Evolutionary conservation across 2,329 filamentous ascomycete genomes (phyloP), one percentile per base, ranked within the genome.

Genomic region (Diaporthe australafricana): DNA sequence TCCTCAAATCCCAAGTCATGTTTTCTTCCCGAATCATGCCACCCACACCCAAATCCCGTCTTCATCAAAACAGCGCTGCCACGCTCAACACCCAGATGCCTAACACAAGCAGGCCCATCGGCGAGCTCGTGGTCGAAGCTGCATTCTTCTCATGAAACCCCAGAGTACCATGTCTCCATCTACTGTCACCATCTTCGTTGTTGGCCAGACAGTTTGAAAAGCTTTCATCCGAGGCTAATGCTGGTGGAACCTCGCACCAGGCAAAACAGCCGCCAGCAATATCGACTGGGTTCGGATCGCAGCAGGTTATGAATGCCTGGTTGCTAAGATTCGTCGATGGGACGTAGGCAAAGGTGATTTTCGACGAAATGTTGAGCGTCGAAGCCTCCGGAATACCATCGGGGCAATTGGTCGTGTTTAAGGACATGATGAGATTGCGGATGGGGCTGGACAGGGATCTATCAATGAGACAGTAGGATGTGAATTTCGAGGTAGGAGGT

Each of bases 231-330:
- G 57, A 63, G 20, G 42, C 27, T n/a, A 45, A 5, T 9, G 17
- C 40, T n/a, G 57, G 27, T 7, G 57, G 57, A 32, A 38, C 57
- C 57, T 63, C 57, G 40, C 57, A 63, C 57, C 57, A 63, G 2
- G 57, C 40, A 22, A 63, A 63, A 22, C 57, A 63, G 25, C 25
- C 20, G 17, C 35, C 27, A 7, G 57, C 42, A 17, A 48, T 20
- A 1, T 14, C 30, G 57, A 63, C 8, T 11, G 30, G 57, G 20
- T 63, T 63, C 16, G 57, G 20, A 8, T 48, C 20, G 27, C 57
- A 63, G 42, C 57, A 48, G 40, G 57, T n/a, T 12, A 63, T 25
- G n/a, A 48, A 17, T 16, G 42, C 42, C 17, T 30, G 27, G 20
- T 63, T 63, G 27, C 42, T 63, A 3, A 5, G 16, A 14, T 48